A percentile compares a stretch with the other conserved stretches of the same genome.
Evolutionary conservation across 23 red algal genomes (phyloP).

Genomic region (Gracilaria domingensis): DNA sequence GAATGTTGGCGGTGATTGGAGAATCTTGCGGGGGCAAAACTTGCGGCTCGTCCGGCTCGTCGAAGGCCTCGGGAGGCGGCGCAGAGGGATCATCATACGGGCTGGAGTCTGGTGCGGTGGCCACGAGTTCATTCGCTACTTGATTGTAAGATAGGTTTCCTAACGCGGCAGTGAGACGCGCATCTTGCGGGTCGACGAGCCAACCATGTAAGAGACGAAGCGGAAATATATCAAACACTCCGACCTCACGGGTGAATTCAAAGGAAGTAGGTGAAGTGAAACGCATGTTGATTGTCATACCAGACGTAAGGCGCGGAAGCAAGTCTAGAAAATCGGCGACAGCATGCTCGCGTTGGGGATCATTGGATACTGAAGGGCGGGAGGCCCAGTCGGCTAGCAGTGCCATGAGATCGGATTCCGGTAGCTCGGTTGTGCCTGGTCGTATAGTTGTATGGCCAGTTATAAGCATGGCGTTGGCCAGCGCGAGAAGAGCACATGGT

Average conservation of each 20-base stretch:
- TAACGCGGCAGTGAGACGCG: conserved; percentile 35
- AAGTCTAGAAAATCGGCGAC: conserved; percentile 80
- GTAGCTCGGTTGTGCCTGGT: conserved; percentile 46
- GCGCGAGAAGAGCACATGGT: conserved; percentile 89
- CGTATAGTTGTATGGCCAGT: conserved; percentile 54
- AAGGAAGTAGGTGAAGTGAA: conserved; percentile 68
- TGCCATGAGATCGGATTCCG: conserved; percentile 68
- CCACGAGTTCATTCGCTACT: conserved; percentile 67
- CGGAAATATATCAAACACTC: conserved; percentile 79
- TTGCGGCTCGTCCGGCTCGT: conserved; percentile 1
- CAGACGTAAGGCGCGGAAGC: conserved; percentile 68
- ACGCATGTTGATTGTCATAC: conserved; percentile 83
- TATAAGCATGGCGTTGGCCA: conserved; percentile 77
- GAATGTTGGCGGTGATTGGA: conserved; percentile 14
- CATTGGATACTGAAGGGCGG: background rate
- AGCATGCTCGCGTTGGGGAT: conserved; percentile 53
- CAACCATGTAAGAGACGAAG: conserved; percentile 90
- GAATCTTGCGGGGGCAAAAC: conserved; percentile 7
- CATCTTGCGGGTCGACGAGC: conserved; percentile 82
- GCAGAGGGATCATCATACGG: conserved; percentile 25
- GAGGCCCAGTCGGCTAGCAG: conserved; percentile 73
- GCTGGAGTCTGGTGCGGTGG: conserved; percentile 3
- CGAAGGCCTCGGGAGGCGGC: conserved; percentile 51
- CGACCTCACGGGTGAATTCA: conserved; percentile 82
- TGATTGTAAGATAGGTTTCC: conserved; percentile 77